Evolutionary conservation across 208 protist species (phyloP).

Genomic region (Pavlovales sp.): DNA sequence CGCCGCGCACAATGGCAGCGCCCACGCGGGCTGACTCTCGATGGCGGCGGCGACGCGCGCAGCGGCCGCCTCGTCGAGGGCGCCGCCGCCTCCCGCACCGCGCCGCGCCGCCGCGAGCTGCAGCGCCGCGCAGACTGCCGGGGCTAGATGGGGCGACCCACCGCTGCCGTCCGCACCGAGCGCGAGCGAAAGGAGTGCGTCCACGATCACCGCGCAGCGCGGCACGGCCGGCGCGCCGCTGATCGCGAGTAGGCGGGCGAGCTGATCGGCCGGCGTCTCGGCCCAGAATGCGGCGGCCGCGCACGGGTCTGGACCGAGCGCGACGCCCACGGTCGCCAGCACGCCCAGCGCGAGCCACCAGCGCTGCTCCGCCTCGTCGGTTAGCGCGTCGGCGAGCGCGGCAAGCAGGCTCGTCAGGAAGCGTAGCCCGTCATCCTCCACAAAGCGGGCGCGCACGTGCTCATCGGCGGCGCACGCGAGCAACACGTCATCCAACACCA

Average conservation of each 20-base stretch:
- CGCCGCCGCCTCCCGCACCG: no score
- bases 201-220: not conserved
- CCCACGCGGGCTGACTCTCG: no score
- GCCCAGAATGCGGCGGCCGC: not conserved
- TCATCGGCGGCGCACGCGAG: not conserved
- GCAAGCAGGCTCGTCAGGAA: not conserved
- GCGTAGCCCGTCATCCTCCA: not conserved
- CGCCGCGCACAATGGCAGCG: not conserved
- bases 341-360: not conserved
- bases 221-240: not conserved
- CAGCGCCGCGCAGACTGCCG: not conserved
- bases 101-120: not conserved
- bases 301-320: not conserved
- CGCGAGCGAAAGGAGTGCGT: not conserved
- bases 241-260: not conserved
- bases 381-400: not conserved
- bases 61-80: no score
- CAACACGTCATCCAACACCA: not conserved
- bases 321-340: not conserved
- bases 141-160: no score
- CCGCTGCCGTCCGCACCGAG: no score
- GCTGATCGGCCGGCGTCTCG: not conserved
- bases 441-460: not conserved
- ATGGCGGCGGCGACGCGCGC: no score
- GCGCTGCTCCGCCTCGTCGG: no score